These are phyloP conservation scores for Rubia yunnanensis DNA, from an alignment of 257 asterid species.

Conservation along the genomic window DNA sequence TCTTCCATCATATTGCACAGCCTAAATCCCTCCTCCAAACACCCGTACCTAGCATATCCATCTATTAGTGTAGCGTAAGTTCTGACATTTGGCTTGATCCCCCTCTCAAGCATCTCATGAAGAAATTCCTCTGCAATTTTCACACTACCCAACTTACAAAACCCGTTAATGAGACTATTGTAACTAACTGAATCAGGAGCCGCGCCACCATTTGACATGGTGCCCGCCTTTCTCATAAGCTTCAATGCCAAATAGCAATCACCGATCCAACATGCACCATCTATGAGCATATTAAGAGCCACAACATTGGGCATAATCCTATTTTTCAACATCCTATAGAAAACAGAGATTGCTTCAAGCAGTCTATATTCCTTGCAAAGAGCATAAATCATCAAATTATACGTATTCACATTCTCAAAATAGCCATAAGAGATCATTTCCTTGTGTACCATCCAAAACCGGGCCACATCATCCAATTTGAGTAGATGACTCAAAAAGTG, in stretches of 20 bases:
- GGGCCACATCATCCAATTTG: slow-evolving; percentile 38
- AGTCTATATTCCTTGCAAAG: slow-evolving; percentile 49
- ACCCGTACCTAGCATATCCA: slow-evolving; percentile 59
- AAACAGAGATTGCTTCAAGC: slow-evolving; percentile 52
- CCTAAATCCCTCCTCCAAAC: slow-evolving; percentile 53
- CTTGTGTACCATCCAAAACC: slow-evolving; percentile 51
- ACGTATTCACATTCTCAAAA: slow-evolving; percentile 55
- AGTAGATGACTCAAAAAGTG: slow-evolving; percentile 61
- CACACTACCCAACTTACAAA: slow-evolving; percentile 51
- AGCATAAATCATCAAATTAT: slow-evolving; percentile 56
- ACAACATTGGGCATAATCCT: slow-evolving; percentile 58
- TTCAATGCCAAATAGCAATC: slow-evolving; percentile 47
- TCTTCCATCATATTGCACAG: slow-evolving; percentile 49
- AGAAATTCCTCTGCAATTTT: slow-evolving; percentile 40
- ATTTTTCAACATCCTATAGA: slow-evolving; percentile 56
- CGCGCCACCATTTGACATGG: slow-evolving; percentile 39
- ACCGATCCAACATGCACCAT: slow-evolving; percentile 54
- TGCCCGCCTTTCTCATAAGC: slow-evolving; percentile 35
- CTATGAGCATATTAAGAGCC: slow-evolving; percentile 59
- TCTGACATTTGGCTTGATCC: slow-evolving; percentile 52
- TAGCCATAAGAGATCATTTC: slow-evolving; percentile 62
- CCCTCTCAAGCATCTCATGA: slow-evolving; percentile 39
- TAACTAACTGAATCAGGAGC: slow-evolving; percentile 47
- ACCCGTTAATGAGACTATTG: slow-evolving; percentile 63
- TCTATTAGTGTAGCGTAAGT: slow-evolving; percentile 67